These are phyloP conservation scores for Cnidoscolus chayamansa DNA, from an alignment of 441 rosid species.

Conservation along the genomic window DNA sequence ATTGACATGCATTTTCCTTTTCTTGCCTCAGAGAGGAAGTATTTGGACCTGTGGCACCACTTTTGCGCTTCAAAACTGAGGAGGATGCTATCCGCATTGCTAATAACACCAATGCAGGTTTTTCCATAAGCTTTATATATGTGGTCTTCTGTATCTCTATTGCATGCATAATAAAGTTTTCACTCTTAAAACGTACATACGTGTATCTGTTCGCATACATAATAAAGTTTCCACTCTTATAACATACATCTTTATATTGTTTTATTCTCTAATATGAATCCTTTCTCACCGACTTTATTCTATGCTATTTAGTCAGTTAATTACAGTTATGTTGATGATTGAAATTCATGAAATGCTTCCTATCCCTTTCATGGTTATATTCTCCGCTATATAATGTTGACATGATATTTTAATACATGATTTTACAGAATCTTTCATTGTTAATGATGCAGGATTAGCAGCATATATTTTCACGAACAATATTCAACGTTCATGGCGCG, in stretches of 20 bases:
- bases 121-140: slow-evolving; percentile 5
- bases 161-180: not conserved
- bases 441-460: slow-evolving; percentile 66
- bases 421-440: slow-evolving; percentile 6
- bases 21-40: slow-evolving; percentile 70
- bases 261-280: not conserved
- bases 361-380: not conserved
- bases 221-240: not conserved
- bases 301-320: not conserved
- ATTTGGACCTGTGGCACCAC: slow-evolving; percentile 96
- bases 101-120: slow-evolving; percentile 86
- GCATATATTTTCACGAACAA: slow-evolving; percentile 91
- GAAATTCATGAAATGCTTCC: not conserved
- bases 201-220: too few species aligned
- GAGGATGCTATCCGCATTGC: slow-evolving; percentile 82
- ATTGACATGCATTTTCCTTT: slow-evolving; percentile 8
- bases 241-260: not conserved
- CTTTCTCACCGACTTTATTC: not conserved
- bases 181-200: not conserved
- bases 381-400: not conserved
- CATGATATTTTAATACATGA: not conserved
- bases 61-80: slow-evolving; percentile 78
- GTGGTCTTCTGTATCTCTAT: not conserved
- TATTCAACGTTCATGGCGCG: slow-evolving; percentile 88
- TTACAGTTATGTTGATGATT: not conserved